phyloP scores from a whole-genome alignment of 208 protist genomes.

The Sergeia podlipaevii region DNA sequence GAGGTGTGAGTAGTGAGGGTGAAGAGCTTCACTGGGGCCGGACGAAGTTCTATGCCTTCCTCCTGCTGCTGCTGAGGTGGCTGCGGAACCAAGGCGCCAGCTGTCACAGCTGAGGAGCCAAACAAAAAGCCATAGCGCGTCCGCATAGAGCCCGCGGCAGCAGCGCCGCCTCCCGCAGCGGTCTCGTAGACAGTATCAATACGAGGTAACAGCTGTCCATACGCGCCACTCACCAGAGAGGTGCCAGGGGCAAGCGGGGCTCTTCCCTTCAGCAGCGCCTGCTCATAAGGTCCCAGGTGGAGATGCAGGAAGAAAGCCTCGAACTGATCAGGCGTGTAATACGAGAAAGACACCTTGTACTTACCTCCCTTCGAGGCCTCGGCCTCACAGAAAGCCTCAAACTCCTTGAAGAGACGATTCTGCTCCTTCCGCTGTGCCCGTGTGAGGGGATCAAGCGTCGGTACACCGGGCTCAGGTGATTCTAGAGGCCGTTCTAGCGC shows the following conservation, averaged over 20 bases:
- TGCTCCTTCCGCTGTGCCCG: constrained; percentile 32
- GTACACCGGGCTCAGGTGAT: too few species aligned
- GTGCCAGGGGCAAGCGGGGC: constrained; percentile 57
- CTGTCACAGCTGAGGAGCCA: not conserved
- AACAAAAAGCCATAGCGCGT: constrained; percentile 5
- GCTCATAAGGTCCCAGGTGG: constrained; percentile 33
- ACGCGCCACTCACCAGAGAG: constrained; percentile 63
- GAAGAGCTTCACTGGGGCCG: constrained; percentile 81
- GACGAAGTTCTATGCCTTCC: too few species aligned
- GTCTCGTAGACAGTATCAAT: not conserved
- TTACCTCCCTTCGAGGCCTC: constrained; percentile 14
- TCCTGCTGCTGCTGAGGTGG: constrained; percentile 3
- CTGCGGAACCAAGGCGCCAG: not conserved
- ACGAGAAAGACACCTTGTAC: constrained; percentile 36
- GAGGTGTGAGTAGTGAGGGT: constrained; percentile 65
- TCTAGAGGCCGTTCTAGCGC: too few species aligned
- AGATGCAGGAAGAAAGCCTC: constrained; percentile 69
- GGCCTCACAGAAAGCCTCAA: constrained; percentile 31
- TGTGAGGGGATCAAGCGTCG: constrained; percentile 19
- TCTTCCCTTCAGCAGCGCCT: constrained; percentile 49
- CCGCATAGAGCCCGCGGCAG: constrained; percentile 5
- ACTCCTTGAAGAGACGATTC: constrained; percentile 43
- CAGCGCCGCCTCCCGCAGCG: not conserved
- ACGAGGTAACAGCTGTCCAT: constrained; percentile 44
- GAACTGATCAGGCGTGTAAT: constrained; percentile 62